Base-by-base conservation (phyloP, 805 yeast species). In the Isabelozyma rhagii region DNA sequence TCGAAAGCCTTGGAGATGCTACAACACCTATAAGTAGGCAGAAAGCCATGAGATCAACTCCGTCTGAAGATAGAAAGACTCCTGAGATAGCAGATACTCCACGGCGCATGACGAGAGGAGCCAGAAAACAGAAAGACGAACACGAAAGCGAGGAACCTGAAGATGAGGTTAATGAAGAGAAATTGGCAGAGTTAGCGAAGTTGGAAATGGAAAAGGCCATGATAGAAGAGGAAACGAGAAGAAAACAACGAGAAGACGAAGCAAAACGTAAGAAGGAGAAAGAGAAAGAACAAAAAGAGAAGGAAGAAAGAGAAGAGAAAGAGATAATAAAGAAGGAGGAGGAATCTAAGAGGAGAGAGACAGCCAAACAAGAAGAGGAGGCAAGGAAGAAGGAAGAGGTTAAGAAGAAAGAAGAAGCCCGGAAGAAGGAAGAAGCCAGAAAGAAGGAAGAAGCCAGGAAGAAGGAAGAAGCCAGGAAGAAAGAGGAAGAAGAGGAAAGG, bases 401-500 rank as follows among this genome's bases (percentile, higher is more conserved):
- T 2, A 15, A 2, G 17, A 15, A 15, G 17, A 15, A 15, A 2
- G 17, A 15, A 15, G 17, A 21, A 21, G 25, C 25, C 6, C 1
- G 25, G n/a, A 41, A 40, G 21, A 49, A 29, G 41, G 28, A 15
- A 44, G 48, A 29, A 39, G 43, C n/a, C 34, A 47, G 39, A 51
- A 50, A 38, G 51, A 46, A 14, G 50, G 47, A 41, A 14, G 61
- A 61, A 46, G 43, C 29, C 43, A 7, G 25, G 45, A 42, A 29
- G 54, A 47, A 42, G 50, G 42, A 44, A 45, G 41, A 46, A 46
- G 47, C 39, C 43, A 46, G 8, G 8, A 31, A 10, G n/a, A 44
- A 46, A 34, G n/a, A 44, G 49, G 39, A 45, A 46, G 31, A 50
- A 36, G 21, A 34, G 39, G 49, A 46, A 31, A 45, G 34, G 44